phyloP scores from a whole-genome alignment of 2,329 filamentous ascomycete species.

The Trichoderma oligosporum region DNA sequence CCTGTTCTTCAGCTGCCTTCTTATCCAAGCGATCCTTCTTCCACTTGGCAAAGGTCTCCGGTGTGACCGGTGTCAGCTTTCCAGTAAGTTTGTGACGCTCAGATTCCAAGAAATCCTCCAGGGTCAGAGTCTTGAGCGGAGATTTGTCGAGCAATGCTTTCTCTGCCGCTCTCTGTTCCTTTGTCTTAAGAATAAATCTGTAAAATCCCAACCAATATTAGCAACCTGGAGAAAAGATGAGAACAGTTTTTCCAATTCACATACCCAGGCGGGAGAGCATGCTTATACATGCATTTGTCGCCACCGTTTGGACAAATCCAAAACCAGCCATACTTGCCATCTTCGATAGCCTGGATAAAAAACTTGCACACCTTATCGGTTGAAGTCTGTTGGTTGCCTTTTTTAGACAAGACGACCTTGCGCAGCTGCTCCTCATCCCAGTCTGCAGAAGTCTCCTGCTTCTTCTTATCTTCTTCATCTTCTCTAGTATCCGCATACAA shows the following conservation, averaged over 20 bases:
- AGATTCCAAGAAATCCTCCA: conserved; percentile 96
- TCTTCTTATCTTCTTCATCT: conserved; percentile 69
- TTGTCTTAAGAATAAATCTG: conserved; percentile 95
- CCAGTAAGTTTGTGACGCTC: conserved; percentile 94
- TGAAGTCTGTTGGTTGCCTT: conserved; percentile 90
- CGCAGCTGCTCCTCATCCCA: conserved; percentile 97
- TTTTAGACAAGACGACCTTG: conserved; percentile 88
- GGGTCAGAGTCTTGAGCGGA: conserved; percentile 85
- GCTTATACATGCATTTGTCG: conserved; percentile 98
- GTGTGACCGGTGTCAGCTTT: conserved; percentile 86
- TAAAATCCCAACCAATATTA: neutral
- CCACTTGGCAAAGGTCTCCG: conserved; percentile 92
- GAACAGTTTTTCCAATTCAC: conserved; percentile 36
- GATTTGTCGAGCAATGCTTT: conserved; percentile 96
- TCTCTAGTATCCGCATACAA: conserved; percentile 82
- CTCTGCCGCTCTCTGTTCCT: conserved; percentile 91
- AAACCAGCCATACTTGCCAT: conserved; percentile 99
- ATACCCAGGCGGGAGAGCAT: conserved; percentile 89
- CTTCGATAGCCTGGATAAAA: conserved; percentile 96
- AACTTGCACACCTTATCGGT: conserved; percentile 99
- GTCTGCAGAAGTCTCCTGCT: conserved; percentile 87
- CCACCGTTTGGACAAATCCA: conserved; percentile 96
- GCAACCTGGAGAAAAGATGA: neutral
- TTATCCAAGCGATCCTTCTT: conserved; percentile 92
- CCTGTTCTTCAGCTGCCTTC: conserved; percentile 91